Conservation (phyloP, 1,139 yeast species). For the Scheffersomyces insectosa region DNA sequence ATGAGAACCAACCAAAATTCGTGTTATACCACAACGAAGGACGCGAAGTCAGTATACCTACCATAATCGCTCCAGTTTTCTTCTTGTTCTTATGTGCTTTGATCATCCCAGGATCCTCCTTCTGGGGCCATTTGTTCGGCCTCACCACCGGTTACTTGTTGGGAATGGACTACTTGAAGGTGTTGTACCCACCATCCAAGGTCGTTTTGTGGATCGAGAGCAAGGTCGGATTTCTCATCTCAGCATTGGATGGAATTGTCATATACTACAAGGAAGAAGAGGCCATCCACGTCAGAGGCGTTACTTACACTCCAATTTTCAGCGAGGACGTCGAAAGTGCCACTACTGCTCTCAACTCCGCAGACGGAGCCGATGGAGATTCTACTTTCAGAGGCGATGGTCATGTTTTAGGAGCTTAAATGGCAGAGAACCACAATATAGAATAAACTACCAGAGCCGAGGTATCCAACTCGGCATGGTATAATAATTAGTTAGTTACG, state of each 20-base stretch:
- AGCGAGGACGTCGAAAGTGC: constrained; percentile 25
- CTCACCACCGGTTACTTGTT: constrained; percentile 45
- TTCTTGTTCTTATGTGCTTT: constrained; percentile 51
- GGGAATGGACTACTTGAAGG: constrained; percentile 56
- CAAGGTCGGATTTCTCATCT: constrained; percentile 50
- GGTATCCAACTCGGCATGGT: too few relatives aligned
- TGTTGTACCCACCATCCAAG: constrained; percentile 66
- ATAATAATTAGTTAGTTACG: too few relatives aligned
- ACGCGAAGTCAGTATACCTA: constrained; percentile 51
- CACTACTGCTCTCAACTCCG: constrained; percentile 2
- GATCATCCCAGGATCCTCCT: constrained; percentile 61
- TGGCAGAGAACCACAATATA: too few relatives aligned
- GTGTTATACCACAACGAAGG: constrained; percentile 24
- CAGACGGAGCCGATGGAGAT: not conserved
- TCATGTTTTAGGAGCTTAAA: constrained; percentile 27
- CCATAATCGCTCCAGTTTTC: constrained; percentile 59
- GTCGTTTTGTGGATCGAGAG: constrained; percentile 67
- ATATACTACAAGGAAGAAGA: constrained; percentile 58
- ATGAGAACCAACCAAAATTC: constrained; percentile 47
- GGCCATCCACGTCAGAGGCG: constrained; percentile 45
- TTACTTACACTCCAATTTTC: constrained; percentile 37
- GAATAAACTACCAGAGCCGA: too few relatives aligned
- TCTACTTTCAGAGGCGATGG: constrained; percentile 33
- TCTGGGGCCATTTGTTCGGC: constrained; percentile 67
- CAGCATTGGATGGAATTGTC: constrained; percentile 54